Conservation (phyloP, 192 early-diverging fungal species). For the Coemansia sp. region DNA sequence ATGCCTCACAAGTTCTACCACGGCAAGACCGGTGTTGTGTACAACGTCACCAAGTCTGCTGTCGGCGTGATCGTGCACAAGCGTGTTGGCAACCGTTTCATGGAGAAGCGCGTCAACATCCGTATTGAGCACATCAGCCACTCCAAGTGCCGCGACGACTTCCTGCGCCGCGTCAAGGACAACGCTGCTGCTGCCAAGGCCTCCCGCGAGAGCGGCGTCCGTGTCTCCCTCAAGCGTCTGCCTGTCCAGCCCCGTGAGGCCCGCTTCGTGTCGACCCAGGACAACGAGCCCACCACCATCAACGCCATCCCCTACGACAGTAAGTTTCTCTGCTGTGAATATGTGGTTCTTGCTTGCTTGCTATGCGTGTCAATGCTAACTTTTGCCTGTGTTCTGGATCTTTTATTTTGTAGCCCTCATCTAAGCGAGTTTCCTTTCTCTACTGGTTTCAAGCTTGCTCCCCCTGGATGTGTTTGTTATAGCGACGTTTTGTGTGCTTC, state of each 20-base stretch:
- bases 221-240: slow-evolving; percentile 86
- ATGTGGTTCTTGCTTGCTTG: background rate
- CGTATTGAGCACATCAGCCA: slow-evolving; percentile 99
- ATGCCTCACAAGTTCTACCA: slow-evolving; percentile 99
- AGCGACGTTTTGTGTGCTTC: slow-evolving; percentile 17
- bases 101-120: slow-evolving; percentile 99
- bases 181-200: slow-evolving; percentile 85
- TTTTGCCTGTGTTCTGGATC: background rate
- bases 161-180: slow-evolving; percentile 96
- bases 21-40: slow-evolving; percentile 97
- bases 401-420: slow-evolving; percentile 46
- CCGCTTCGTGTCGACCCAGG: slow-evolving; percentile 83
- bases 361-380: slow-evolving; percentile 6
- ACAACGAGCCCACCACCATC: slow-evolving; percentile 93
- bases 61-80: slow-evolving; percentile 99
- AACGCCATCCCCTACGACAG: slow-evolving; percentile 95
- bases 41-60: slow-evolving; percentile 99
- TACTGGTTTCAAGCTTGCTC: background rate
- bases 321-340: slow-evolving; percentile 23
- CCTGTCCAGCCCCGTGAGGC: slow-evolving; percentile 86
- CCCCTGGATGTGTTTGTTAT: slow-evolving; percentile 4
- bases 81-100: slow-evolving; percentile 96
- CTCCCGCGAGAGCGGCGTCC: slow-evolving; percentile 77
- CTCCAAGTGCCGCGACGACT: slow-evolving; percentile 99
- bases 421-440: slow-evolving; percentile 24